Base-by-base conservation (phyloP, 225 moss, liverwort and hornwort genomes). In the Sphagnum tenellum region DNA sequence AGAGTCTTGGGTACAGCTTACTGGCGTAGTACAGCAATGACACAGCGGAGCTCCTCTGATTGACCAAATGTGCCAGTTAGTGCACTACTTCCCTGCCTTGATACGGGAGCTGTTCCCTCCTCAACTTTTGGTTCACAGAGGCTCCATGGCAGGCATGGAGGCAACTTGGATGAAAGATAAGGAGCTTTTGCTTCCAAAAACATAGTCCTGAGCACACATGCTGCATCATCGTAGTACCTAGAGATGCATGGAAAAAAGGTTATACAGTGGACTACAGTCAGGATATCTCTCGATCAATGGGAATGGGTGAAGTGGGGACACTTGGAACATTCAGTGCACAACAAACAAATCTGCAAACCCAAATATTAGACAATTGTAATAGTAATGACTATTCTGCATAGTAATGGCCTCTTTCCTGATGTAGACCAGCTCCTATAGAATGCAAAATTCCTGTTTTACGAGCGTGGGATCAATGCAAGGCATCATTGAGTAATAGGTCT, bases 221-320 rank as follows among this genome's bases (percentile, higher is more conserved):
- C 98, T 66, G 98, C 98, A 79, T 98, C 98, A 66, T 98, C 98
- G 59, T 98, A 98, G 65, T 98, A 98, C 75, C 98, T 98, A 87
- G 60, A 68, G 73, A 48, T 29, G 29, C 29, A 29, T 29, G 29
- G 29, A 29, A 29, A 29, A 29, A 29, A 29, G 29, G 29, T 29
- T 29, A 29, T 29, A 29, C 29, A 29, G 29, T 29, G 29, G 29
- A 29, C 29, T 29, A 29, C 29, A 29, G 29, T 29, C 29, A 29
- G 29, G 29, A 29, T 29, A 29, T 29, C 29, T 29, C 29, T 29
- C 29, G 1, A 29, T 29, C 29, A 29, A 29, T 29, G 1, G 29
- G 29, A 29, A 29, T 29, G 0, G 29, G 29, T 29, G 29, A 29
- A 29, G 29, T 29, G 1, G 29, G 29, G 29, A 29, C 29, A 29